Percentiles rank a stretch among this genome's conserved stretches.
These are phyloP conservation scores for Arthrobotrys pseudoclavata DNA, from an alignment of 2,329 filamentous ascomycete genomes.

Conservation along the genomic window DNA sequence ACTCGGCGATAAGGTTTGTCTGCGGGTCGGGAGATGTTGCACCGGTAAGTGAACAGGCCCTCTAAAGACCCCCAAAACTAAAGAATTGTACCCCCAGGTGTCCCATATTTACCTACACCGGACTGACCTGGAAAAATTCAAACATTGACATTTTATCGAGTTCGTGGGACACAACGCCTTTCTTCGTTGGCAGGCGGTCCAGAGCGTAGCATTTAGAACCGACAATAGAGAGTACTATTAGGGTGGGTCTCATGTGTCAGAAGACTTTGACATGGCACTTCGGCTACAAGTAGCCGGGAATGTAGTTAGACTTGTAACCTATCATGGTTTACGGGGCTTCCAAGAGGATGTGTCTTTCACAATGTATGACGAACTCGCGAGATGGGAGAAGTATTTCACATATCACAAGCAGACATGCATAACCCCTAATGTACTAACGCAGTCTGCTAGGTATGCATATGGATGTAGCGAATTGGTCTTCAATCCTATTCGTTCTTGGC, in stretches of 20 bases:
- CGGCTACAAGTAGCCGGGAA: constrained; percentile 79
- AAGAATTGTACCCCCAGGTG: background rate
- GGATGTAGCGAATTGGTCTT: constrained; percentile 80
- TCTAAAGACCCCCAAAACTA: background rate
- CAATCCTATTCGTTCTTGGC: constrained; percentile 75
- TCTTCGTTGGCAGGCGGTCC: constrained; percentile 76
- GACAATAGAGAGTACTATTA: constrained; percentile 77
- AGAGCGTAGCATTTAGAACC: constrained; percentile 72
- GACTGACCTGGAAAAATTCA: background rate
- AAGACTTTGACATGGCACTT: constrained; percentile 82
- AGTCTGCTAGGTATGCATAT: constrained; percentile 15
- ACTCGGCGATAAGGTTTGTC: constrained; percentile 78
- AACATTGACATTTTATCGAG: background rate
- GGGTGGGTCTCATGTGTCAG: constrained; percentile 81
- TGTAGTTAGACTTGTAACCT: constrained; percentile 77
- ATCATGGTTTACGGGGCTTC: constrained; percentile 74
- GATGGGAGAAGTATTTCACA: constrained; percentile 74
- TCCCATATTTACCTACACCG: too few species aligned
- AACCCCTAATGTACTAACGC: background rate
- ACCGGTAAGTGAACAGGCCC: constrained; percentile 66
- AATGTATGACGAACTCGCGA: constrained; percentile 78
- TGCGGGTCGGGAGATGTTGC: constrained; percentile 79
- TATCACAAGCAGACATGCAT: constrained; percentile 70
- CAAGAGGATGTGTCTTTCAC: constrained; percentile 81
- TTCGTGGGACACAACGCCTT: constrained; percentile 85